Conservation (phyloP, 495 filamentous ascomycete genomes). For the Daldinia vernicosa region DNA sequence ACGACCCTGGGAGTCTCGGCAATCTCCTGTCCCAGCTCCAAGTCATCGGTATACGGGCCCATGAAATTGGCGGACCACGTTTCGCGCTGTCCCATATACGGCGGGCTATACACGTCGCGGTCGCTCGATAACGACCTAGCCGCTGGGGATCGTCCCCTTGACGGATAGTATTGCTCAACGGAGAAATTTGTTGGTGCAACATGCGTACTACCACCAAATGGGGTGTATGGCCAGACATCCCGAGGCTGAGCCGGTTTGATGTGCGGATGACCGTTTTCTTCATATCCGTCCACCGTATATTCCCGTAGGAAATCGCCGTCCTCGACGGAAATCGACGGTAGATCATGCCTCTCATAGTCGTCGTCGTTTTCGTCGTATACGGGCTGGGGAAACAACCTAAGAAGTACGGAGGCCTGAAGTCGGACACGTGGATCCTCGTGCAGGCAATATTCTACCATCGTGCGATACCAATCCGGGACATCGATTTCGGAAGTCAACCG, state of each 20-base stretch:
- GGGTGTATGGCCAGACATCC: conserved; percentile 47
- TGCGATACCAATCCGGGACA: conserved; percentile 56
- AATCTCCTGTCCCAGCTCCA: conserved; percentile 31
- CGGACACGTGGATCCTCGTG: conserved; percentile 54
- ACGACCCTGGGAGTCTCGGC: conserved; percentile 32
- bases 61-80: conserved; percentile 43
- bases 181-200: conserved; percentile 37
- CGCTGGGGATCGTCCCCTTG: conserved; percentile 57
- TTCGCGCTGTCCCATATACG: conserved; percentile 27
- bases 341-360: conserved; percentile 33
- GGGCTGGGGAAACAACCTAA: conserved; percentile 52
- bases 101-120: conserved; percentile 42
- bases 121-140: conserved; percentile 56
- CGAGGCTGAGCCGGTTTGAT: conserved; percentile 47
- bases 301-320: conserved; percentile 46
- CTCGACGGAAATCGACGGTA: conserved; percentile 47
- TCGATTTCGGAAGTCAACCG: conserved; percentile 49
- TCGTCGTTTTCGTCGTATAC: conserved; percentile 42
- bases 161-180: conserved; percentile 49
- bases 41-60: conserved; percentile 22
- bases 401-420: conserved; percentile 52
- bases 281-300: conserved; percentile 44
- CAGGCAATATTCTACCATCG: conserved; percentile 56
- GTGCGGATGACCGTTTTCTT: conserved; percentile 37
- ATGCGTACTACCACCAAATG: conserved; percentile 40